phyloP scores from a whole-genome alignment of 495 filamentous ascomycete genomes.

The Venustampulla echinocandica region DNA sequence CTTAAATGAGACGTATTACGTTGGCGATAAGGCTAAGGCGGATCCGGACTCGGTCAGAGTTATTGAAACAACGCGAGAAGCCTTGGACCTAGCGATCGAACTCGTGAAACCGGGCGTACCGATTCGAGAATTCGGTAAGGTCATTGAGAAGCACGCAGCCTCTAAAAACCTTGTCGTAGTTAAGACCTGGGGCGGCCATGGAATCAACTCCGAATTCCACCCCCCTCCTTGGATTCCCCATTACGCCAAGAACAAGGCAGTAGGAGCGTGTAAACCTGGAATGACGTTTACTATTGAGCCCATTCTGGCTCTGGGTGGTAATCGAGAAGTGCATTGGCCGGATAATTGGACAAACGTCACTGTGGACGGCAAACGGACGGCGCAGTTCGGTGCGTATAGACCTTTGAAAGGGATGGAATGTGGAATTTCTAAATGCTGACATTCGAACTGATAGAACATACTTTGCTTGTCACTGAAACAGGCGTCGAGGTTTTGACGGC shows the following conservation, averaged over 20 bases:
- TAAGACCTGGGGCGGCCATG: slow-evolving; percentile 84
- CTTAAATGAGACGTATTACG: slow-evolving; percentile 88
- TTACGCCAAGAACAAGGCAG: slow-evolving; percentile 86
- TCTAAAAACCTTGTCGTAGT: slow-evolving; percentile 68
- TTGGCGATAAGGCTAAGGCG: slow-evolving; percentile 65
- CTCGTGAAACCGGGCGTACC: slow-evolving; percentile 79
- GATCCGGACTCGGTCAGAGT: slow-evolving; percentile 74
- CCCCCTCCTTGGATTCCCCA: slow-evolving; percentile 77
- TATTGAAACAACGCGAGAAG: slow-evolving; percentile 73
- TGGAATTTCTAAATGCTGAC: too few species aligned
- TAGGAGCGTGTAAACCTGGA: slow-evolving; percentile 74
- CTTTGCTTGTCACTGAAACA: slow-evolving; percentile 83
- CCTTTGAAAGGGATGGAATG: too few species aligned
- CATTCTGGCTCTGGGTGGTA: slow-evolving; percentile 77
- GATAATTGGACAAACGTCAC: slow-evolving; percentile 88
- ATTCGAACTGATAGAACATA: too few species aligned
- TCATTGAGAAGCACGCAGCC: slow-evolving; percentile 83
- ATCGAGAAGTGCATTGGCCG: slow-evolving; percentile 78
- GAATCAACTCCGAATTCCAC: slow-evolving; percentile 80
- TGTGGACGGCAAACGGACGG: slow-evolving; percentile 69
- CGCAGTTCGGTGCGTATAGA: slow-evolving; percentile 63
- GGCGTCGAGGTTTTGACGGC: slow-evolving; percentile 93
- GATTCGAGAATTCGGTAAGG: slow-evolving; percentile 74
- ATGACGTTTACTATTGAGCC: slow-evolving; percentile 95
- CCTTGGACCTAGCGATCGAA: slow-evolving; percentile 72